phyloP scores from a whole-genome alignment of 108 stramenopile genomes.

The Cyclotella baltica region DNA sequence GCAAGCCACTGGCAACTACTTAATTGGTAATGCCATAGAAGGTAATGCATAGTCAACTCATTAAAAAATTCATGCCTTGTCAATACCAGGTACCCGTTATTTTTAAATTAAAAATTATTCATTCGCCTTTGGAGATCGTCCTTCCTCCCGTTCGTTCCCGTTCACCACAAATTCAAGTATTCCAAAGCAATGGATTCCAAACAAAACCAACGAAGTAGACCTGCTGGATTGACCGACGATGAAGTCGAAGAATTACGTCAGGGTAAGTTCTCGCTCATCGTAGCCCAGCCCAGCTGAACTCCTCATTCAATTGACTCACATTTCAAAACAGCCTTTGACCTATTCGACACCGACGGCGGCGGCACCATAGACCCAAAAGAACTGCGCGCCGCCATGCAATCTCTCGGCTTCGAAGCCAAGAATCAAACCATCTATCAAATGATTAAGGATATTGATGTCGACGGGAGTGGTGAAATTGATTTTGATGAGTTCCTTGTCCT shows the following conservation, averaged over 20 bases:
- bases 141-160: too few species aligned
- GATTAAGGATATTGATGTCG: slow-evolving; percentile 85
- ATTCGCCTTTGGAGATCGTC: too few species aligned
- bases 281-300: not conserved
- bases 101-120: too few species aligned
- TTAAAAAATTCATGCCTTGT: too few species aligned
- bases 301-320: not conserved
- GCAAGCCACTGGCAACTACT: too few species aligned
- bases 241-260: slow-evolving; percentile 56
- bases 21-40: too few species aligned
- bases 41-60: too few species aligned
- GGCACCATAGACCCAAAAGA: slow-evolving; percentile 94
- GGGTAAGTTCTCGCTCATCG: not conserved
- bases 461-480: slow-evolving; percentile 61
- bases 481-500: slow-evolving; percentile 91
- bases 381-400: slow-evolving; percentile 92
- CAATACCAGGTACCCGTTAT: too few species aligned
- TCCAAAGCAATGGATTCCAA: too few species aligned
- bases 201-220: too few species aligned
- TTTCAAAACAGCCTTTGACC: slow-evolving; percentile 40
- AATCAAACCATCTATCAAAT: slow-evolving; percentile 93
- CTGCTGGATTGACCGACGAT: slow-evolving; percentile 53
- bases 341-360: slow-evolving; percentile 57
- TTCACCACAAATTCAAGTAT: too few species aligned
- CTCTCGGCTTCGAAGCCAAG: slow-evolving; percentile 92